These are phyloP conservation scores for Tripterygium wilfordii DNA, from an alignment of 177 flowering plant species.

Conservation along the genomic window DNA sequence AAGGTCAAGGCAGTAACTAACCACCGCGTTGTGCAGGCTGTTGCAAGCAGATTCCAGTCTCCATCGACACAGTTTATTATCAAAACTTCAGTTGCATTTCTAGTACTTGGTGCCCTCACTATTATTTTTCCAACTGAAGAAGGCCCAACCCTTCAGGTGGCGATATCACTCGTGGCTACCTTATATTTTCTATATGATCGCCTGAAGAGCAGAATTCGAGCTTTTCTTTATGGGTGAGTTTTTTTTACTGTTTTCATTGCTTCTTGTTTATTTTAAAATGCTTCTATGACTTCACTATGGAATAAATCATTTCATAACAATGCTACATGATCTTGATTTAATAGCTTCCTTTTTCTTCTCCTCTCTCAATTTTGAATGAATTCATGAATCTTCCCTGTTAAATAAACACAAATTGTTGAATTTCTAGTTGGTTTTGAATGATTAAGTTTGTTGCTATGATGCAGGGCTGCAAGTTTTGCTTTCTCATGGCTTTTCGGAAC, in stretches of 20 bases:
- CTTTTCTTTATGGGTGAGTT: slow-evolving; percentile 89
- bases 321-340: too few relatives aligned
- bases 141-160: slow-evolving; percentile 97
- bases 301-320: too few relatives aligned
- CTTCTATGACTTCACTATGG: too few relatives aligned
- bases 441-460: slow-evolving; percentile 7
- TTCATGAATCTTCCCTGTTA: too few relatives aligned
- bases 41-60: slow-evolving; percentile 65
- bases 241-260: too few relatives aligned
- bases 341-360: too few relatives aligned
- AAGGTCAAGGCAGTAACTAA: slow-evolving; percentile 76
- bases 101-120: slow-evolving; percentile 73
- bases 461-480: slow-evolving; percentile 73
- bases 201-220: slow-evolving; percentile 67
- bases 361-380: too few relatives aligned
- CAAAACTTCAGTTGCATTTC: slow-evolving; percentile 59
- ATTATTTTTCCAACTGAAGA: slow-evolving; percentile 93
- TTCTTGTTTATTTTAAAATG: too few relatives aligned
- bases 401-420: too few relatives aligned
- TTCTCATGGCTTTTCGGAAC: slow-evolving; percentile 92
- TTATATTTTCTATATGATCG: slow-evolving; percentile 75
- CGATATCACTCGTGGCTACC: slow-evolving; percentile 67
- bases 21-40: slow-evolving; percentile 55
- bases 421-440: too few relatives aligned
- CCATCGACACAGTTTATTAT: slow-evolving; percentile 64